Percentiles rank a stretch among this genome's conserved stretches.
Evolutionary conservation across 495 filamentous ascomycete genomes (phyloP).

Genomic region (Aspergillus nidulans): DNA sequence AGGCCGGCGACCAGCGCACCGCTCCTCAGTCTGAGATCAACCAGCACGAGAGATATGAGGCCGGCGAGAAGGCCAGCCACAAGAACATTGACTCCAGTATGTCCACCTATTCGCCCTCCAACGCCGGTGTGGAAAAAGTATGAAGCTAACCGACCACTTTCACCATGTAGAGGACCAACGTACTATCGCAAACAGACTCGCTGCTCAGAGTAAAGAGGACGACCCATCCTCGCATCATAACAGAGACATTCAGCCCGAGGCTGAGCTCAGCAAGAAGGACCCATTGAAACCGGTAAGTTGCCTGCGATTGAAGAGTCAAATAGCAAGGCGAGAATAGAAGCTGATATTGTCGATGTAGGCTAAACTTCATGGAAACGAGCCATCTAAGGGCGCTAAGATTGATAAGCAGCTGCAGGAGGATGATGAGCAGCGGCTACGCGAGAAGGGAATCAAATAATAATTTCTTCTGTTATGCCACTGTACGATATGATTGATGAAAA

Average conservation of each 20-base stretch:
- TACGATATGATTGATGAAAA: slow-evolving; percentile 11
- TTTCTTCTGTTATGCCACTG: not conserved
- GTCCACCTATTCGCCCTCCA: not conserved
- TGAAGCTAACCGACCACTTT: not conserved
- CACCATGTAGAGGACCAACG: slow-evolving; percentile 63
- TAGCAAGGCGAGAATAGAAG: not conserved
- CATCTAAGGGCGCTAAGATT: slow-evolving; percentile 65
- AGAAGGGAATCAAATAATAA: slow-evolving; percentile 54
- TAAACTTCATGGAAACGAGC: slow-evolving; percentile 64
- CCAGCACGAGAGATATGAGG: slow-evolving; percentile 55
- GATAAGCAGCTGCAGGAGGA: slow-evolving; percentile 66
- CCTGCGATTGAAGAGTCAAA: not conserved
- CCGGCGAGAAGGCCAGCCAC: slow-evolving; percentile 64
- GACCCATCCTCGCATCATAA: slow-evolving; percentile 30
- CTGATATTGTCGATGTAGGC: slow-evolving; percentile 43
- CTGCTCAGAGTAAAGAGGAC: slow-evolving; percentile 48
- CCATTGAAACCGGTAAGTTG: slow-evolving; percentile 62
- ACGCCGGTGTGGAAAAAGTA: not conserved
- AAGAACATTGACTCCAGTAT: slow-evolving; percentile 67
- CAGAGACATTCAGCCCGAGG: slow-evolving; percentile 47
- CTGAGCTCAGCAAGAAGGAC: slow-evolving; percentile 56
- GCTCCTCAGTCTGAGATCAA: slow-evolving; percentile 51
- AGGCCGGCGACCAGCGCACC: slow-evolving; percentile 70
- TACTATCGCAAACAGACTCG: slow-evolving; percentile 73
- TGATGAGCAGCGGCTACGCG: slow-evolving; percentile 60